Conservation (phyloP, 1,284 basidiomycete species). For the Papiliotrema nemorosa region DNA sequence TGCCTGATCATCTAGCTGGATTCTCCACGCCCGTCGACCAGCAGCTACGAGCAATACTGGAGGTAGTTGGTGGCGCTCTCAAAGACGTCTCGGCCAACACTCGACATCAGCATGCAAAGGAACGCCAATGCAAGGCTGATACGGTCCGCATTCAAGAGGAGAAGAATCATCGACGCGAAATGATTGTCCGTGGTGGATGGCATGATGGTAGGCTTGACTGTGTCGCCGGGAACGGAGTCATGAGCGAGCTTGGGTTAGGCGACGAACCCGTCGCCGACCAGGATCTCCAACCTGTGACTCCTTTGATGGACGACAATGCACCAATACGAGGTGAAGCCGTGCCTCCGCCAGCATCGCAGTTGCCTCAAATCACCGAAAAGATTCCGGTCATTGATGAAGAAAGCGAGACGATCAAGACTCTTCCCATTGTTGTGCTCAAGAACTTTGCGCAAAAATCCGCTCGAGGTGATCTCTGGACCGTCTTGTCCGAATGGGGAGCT, state of each 20-base stretch:
- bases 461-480: slow-evolving; percentile 66
- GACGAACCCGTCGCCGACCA: slow-evolving; percentile 58
- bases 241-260: slow-evolving; percentile 76
- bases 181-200: slow-evolving; percentile 62
- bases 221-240: slow-evolving; percentile 74
- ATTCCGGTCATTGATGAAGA: slow-evolving; percentile 32
- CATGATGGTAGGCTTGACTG: slow-evolving; percentile 78
- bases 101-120: slow-evolving; percentile 50
- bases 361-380: slow-evolving; percentile 17
- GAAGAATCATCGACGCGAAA: slow-evolving; percentile 40
- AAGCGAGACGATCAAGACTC: slow-evolving; percentile 56
- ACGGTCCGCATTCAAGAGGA: slow-evolving; percentile 22
- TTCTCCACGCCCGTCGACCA: slow-evolving; percentile 77
- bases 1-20: slow-evolving; percentile 59
- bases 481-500: slow-evolving; percentile 82
- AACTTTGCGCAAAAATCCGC: slow-evolving; percentile 69
- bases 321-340: slow-evolving; percentile 33
- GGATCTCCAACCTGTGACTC: slow-evolving; percentile 44
- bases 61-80: slow-evolving; percentile 70
- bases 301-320: slow-evolving; percentile 31
- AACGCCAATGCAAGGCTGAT: slow-evolving; percentile 22
- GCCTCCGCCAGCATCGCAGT: slow-evolving; percentile 16
- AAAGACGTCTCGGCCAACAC: slow-evolving; percentile 55
- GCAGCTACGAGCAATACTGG: slow-evolving; percentile 82
- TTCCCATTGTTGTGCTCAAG: slow-evolving; percentile 81